phyloP scores from a whole-genome alignment of 2,329 filamentous ascomycete genomes.

The Metarhizium anisopliae region DNA sequence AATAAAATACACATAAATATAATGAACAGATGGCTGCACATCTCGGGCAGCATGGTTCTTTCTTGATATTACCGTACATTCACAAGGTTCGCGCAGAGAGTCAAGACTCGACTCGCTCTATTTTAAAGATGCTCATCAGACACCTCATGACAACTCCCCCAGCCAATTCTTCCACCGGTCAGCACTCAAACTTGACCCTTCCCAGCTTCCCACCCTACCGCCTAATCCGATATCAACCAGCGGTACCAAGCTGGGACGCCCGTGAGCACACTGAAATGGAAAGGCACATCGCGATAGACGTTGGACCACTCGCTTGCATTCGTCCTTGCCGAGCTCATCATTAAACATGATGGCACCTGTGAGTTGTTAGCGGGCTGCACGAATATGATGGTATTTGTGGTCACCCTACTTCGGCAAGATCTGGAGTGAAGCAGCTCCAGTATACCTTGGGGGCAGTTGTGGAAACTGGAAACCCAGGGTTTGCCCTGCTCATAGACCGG shows the following conservation, averaged over 20 bases:
- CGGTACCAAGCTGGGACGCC: constrained; percentile 57
- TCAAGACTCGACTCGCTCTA: no score
- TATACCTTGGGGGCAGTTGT: constrained; percentile 64
- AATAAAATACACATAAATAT: no score
- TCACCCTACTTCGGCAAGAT: constrained; percentile 55
- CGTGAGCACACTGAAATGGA: constrained; percentile 80
- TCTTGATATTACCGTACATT: no score
- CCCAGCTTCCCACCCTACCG: constrained; percentile 16
- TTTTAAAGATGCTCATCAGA: not conserved
- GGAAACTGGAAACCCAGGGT: constrained; percentile 55
- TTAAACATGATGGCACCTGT: constrained; percentile 75
- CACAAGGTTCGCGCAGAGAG: no score
- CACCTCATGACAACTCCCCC: not conserved
- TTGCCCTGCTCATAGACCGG: constrained; percentile 6
- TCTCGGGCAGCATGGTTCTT: no score
- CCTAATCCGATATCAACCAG: constrained; percentile 41
- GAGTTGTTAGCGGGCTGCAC: constrained; percentile 5
- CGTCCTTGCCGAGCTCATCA: constrained; percentile 47
- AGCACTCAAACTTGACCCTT: constrained; percentile 7
- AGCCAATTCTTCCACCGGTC: constrained; percentile 16
- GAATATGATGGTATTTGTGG: not conserved
- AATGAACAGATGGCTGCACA: no score
- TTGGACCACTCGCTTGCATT: constrained; percentile 50
- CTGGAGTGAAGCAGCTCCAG: constrained; percentile 68
- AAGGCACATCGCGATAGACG: constrained; percentile 56